Evolutionary conservation across 75 land plant genomes (phyloP), one percentile per base, ranked within the genome.

Genomic region (Pinus tabuliformis): DNA sequence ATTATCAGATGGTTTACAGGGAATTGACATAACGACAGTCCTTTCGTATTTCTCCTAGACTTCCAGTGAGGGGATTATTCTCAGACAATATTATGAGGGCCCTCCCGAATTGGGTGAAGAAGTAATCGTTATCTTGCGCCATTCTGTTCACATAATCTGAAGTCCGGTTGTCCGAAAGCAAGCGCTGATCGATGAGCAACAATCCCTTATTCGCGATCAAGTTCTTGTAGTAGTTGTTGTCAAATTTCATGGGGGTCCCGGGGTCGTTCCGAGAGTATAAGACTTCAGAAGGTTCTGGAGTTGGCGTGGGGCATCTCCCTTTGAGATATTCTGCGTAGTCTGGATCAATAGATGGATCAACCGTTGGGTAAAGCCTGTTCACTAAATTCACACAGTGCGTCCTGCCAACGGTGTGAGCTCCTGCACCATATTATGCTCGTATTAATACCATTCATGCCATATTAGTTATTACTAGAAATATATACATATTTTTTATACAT

Each of bases 41-140:
- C 33, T 33, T 33, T 1, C 33, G 33, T 1, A 33, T 33, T 33
- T 33, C 33, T 33, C 33, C 33, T 0, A 33, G 33, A 33, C 33
- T 33, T 33, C 33, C 33, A 33, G 33, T 33, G 33, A 33, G 33
- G 33, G 33, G 33, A 33, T 33, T 33, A 33, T 33, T 33, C 33
- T 33, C 33, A 33, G 84, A 76, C 42, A 83, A 39, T 26, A 73
- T 76, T 30, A 42, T 11, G 36, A 83, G 30, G 13, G 79, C 85
- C 42, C 20, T 57, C 16, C 30, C 72, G 58, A 83, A 83, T 9
- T 81, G 57, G 36, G 77, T 21, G 21, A 75, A 75, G 54, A 82
- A 83, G 26, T 82, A 81, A 22, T 42, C 75, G 18, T 83, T 81
- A 61, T 83, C 85, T 45, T 70, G 45, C 15, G 85, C 83, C 49